Conservation (phyloP, 768 basidiomycete genomes). For the Mycena sanguinolenta region DNA sequence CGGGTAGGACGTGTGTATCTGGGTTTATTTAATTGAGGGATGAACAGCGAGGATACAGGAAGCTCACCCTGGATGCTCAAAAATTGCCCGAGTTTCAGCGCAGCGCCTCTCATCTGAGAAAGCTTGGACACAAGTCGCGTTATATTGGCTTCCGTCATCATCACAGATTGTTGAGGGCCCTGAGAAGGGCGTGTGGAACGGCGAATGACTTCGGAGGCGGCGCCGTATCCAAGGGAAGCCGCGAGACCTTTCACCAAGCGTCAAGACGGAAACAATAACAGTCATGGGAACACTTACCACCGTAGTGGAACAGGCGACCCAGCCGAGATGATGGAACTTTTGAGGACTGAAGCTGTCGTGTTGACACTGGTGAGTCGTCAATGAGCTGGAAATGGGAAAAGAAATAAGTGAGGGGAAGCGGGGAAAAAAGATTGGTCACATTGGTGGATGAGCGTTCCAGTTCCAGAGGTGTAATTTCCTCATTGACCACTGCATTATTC, state of each 20-base stretch:
- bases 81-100: constrained; percentile 96
- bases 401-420: background rate
- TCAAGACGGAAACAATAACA: background rate
- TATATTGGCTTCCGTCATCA: constrained; percentile 94
- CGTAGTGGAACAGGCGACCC: constrained; percentile 94
- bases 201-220: constrained; percentile 87
- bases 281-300: constrained; percentile 63
- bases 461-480: background rate
- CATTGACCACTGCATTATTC: background rate
- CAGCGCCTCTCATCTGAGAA: constrained; percentile 96
- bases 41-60: background rate
- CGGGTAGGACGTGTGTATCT: constrained; percentile 92
- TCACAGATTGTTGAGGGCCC: constrained; percentile 61
- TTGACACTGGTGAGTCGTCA: constrained; percentile 31
- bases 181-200: constrained; percentile 64
- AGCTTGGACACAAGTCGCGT: constrained; percentile 91
- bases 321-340: constrained; percentile 92
- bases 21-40: background rate
- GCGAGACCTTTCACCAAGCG: constrained; percentile 75
- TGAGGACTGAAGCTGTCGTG: constrained; percentile 77
- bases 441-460: background rate
- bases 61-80: constrained; percentile 90
- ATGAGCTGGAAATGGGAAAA: constrained; percentile 12
- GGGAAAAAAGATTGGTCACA: background rate
- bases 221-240: constrained; percentile 89